Conservation (phyloP, 2,329 filamentous ascomycete genomes). For the Colletotrichum liriopes region DNA sequence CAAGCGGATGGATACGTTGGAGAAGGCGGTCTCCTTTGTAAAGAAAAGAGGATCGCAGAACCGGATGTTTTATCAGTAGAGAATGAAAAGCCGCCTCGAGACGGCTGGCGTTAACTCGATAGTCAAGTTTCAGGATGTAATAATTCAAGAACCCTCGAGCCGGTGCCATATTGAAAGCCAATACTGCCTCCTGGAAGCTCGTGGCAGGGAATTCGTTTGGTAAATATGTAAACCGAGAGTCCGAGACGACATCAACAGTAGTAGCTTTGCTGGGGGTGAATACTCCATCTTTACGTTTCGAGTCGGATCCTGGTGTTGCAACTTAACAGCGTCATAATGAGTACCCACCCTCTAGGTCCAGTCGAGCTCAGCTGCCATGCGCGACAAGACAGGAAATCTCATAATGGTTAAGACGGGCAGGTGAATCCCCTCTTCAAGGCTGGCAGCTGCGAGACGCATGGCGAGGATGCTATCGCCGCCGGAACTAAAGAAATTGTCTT, state of each 20-base stretch:
- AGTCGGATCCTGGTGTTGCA: no score
- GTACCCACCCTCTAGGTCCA: no score
- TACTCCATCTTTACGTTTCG: no score
- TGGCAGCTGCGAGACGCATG: neutral
- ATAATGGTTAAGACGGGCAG: neutral
- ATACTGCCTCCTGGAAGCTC: neutral
- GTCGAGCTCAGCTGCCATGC: no score
- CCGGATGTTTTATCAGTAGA: neutral
- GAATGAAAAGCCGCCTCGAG: neutral
- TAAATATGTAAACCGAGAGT: neutral
- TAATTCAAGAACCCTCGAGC: neutral
- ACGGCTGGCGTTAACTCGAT: neutral
- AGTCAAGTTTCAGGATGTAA: constrained; percentile 1
- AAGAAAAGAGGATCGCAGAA: neutral
- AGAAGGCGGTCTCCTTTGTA: neutral
- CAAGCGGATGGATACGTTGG: neutral
- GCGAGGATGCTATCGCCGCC: constrained; percentile 8
- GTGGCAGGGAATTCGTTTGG: neutral
- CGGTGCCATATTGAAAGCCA: constrained; percentile 1
- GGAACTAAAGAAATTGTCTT: neutral
- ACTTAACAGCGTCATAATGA: no score
- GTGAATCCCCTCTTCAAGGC: neutral
- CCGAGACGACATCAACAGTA: no score
- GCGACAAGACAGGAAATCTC: neutral
- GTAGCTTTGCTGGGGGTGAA: no score